phyloP scores from a whole-genome alignment of 73 alveolate species.

The Durusdinium trenchii region DNA sequence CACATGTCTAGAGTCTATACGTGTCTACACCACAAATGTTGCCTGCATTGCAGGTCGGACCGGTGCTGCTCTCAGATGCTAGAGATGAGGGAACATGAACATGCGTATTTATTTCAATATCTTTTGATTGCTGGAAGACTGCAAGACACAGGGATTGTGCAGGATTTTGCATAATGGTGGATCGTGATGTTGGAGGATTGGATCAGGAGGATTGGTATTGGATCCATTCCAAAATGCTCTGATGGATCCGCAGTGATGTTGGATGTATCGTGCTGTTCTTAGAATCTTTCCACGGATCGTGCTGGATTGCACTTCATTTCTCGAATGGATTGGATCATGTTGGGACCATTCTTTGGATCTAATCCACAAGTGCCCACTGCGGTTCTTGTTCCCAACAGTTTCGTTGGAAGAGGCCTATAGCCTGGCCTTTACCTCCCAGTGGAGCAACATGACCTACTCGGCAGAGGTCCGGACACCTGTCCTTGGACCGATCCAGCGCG shows the following conservation, averaged over 20 bases:
- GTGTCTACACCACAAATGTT: background rate
- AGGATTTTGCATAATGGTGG: background rate
- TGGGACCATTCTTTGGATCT: too few relatives aligned
- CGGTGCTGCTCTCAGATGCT: background rate
- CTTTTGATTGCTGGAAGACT: background rate
- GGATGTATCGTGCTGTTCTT: background rate
- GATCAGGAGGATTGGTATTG: background rate
- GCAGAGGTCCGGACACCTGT: slow-evolving; percentile 3
- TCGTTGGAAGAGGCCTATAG: background rate
- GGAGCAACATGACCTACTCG: slow-evolving; percentile 77
- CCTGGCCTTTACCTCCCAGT: slow-evolving; percentile 40
- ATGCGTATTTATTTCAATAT: background rate
- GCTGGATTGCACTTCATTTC: too few relatives aligned
- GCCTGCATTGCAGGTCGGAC: slow-evolving; percentile 1
- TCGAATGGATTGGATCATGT: too few relatives aligned
- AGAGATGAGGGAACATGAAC: background rate
- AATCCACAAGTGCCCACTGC: background rate
- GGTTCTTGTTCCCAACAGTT: too few relatives aligned
- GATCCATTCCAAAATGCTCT: background rate
- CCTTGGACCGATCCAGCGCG: background rate
- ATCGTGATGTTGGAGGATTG: too few relatives aligned
- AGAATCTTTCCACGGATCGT: background rate
- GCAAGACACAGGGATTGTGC: background rate
- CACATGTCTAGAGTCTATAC: too few relatives aligned
- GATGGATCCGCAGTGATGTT: background rate